Base-by-base conservation (phyloP, 164 flowering plant genomes). In the Vitis amurensis region DNA sequence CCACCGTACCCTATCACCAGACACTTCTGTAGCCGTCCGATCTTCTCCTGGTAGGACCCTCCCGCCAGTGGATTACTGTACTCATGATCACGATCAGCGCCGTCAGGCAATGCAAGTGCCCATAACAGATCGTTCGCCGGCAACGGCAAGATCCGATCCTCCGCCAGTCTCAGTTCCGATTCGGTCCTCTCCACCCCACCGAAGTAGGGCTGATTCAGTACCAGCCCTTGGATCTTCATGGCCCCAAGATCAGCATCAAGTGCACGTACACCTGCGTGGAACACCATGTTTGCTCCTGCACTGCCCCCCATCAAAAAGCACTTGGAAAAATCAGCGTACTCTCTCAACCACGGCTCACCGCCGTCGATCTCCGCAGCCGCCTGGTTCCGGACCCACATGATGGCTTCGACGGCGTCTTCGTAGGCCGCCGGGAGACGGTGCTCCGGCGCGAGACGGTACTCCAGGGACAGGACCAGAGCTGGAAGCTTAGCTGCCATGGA, bases 371-470 rank as follows among this genome's bases (percentile, higher is more conserved):
- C 74, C 19, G 14, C 1, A 31, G 44, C 44, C 0, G 84, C 88
- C 50, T 82, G 84, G 11, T 68, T 29, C 11, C 68, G 71, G 30
- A 74, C 77, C 95, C 95, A 88, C 59, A 12, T 59, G 63, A 90
- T 29, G 8, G 90, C 81, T 1, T 80, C 89, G 2, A 80, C 60
- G 55, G 89, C 91, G 71, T 88, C 91, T 8, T 83, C 80, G 68
- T 81, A 90, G 1, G 96, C 90, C 0, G 91, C 84, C 1, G 96
- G 96, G 31, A 90, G 96, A 49, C 86, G 90, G 74, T 87, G 82
- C 56, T 88, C 96, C 11, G 93, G 96, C 0, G 89, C 86, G 27
- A 87, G 89, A 9, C 91, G 89, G 74, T 90, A 88, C 19, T 88
- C 88, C 30, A 87, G 79, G 58, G 92, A 83, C 5, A 85, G 64